Conservation (phyloP, 1,284 basidiomycete genomes). For the Trichosporon sp. region DNA sequence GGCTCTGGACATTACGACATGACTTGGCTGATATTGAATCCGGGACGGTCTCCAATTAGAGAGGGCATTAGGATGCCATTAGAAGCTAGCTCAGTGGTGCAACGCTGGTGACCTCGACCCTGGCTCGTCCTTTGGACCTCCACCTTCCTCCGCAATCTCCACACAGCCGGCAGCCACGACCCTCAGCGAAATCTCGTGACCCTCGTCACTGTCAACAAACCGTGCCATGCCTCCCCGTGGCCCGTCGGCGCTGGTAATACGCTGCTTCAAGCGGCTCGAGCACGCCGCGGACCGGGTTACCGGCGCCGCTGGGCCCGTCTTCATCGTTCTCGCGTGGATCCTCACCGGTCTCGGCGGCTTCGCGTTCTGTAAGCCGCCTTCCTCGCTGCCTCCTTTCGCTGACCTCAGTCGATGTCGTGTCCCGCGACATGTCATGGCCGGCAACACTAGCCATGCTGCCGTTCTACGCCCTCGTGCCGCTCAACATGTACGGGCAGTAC, state of each 20-base stretch:
- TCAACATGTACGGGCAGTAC: constrained; percentile 78
- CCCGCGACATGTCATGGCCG: constrained; percentile 55
- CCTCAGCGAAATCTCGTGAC: not conserved
- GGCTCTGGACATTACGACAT: not conserved
- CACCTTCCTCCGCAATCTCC: not conserved
- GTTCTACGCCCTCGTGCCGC: constrained; percentile 65
- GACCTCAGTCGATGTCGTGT: constrained; percentile 65
- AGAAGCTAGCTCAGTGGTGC: not conserved
- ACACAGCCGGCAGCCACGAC: not conserved
- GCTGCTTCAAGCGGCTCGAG: constrained; percentile 79
- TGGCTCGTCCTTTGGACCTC: not conserved
- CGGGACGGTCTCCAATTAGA: not conserved
- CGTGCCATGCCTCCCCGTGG: constrained; percentile 20
- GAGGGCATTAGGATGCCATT: not conserved
- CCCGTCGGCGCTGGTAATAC: constrained; percentile 60
- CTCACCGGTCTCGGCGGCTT: constrained; percentile 66
- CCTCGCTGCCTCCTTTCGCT: not conserved
- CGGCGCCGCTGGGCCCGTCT: constrained; percentile 83
- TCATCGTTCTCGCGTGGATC: constrained; percentile 69
- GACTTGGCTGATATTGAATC: not conserved
- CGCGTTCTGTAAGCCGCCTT: constrained; percentile 67
- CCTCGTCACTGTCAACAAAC: not conserved
- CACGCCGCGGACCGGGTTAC: constrained; percentile 71
- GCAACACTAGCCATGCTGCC: constrained; percentile 56
- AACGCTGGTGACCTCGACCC: not conserved